Evolutionary conservation across 164 flowering plant species (phyloP), one percentile per base, ranked within the genome.

Genomic region (Houttuynia cordata): DNA sequence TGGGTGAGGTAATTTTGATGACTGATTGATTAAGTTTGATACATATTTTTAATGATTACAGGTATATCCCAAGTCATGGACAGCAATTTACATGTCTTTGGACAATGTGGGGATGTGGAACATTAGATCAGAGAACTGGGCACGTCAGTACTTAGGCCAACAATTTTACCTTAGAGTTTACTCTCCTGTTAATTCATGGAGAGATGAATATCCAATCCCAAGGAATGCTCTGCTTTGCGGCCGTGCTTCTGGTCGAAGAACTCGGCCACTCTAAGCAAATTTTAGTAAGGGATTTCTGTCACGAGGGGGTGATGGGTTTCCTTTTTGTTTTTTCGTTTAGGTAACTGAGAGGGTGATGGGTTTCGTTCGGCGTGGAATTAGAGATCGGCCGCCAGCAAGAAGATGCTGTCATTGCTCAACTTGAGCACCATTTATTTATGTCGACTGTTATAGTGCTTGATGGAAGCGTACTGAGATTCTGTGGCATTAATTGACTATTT

Each of bases 41-140:
- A 10, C 12, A 9, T 13, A 7, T 6, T 18, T 30, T 57, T 42
- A 7, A 21, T 24, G 18, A 49, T 14, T 65, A 41, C 81, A 89
- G 97, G 97, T 87, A 17, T 87, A 87, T 70, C 95, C 95, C 1
- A 74, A 68, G 64, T 80, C 97, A 62, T 90, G 95, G 97, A 81
- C 85, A 23, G 93, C 95, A 15, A 61, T 90, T 52, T 90, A 85
- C 73, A 69, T 90, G 81, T 76, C 94, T 9, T 52, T 87, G 67
- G 97, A 90, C 81, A 90, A 85, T 65, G 94, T 85, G 58, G 97
- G 97, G 39, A 87, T 87, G 92, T 90, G 97, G 97, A 87, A 90
- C 64, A 58, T 90, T 51, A 78, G 97, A 69, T 87, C 97, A 8
- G 83, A 85, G 79, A 74, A 83, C 64, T 87, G 97, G 97, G 90